Base-by-base conservation (phyloP, 2,329 filamentous ascomycete species). In the Aspergillus fumigatiaffinis region DNA sequence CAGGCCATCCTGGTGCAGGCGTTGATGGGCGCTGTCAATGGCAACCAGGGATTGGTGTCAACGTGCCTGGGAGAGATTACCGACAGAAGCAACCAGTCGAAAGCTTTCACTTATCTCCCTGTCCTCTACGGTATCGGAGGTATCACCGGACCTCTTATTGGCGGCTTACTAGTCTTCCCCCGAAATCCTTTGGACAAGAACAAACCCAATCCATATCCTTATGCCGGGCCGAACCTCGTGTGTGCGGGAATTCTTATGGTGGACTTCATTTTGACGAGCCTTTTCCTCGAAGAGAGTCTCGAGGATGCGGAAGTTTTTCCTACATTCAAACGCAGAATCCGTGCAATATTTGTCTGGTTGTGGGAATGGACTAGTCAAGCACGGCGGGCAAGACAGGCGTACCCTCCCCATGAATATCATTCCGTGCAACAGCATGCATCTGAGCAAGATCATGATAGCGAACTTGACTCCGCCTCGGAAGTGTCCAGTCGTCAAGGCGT, bases 21-120 rank as follows among this genome's bases (percentile, higher is more conserved):
- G 1, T 78, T 92, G 61, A 97, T 97, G 92, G 94, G 94, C 3
- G 72, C 96, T 53, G 85, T 96, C 52, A 99, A 97, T 72, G 94
- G 94, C 53, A 99, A 99, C 68, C 92, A 94, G 29, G 93, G 91
- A 4, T 87, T 97, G 12, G 92, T 99, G 14, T 93, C 91, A 7
- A 97, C 94, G 0, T 96, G 93, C 51, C 75, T 99, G 51, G 94
- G 94, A 44, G 94, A 99, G 73, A 89, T 99, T 53, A 99, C 94
- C 1, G 92, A 97, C 71, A 86, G 91, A 54, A 94, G 89, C 62
- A 99, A 99, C 73, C 94, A 99, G 80, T 94, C 91, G 68, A 84
- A 84, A 53, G 94, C 92, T 0, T 99, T 99, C 68, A 94, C 90
- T 1, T 99, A 96, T 77, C 79, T 99, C 46, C 94, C 94, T 0